Conservation (phyloP, 2,329 filamentous ascomycete genomes). For the Microcera coccophila region DNA sequence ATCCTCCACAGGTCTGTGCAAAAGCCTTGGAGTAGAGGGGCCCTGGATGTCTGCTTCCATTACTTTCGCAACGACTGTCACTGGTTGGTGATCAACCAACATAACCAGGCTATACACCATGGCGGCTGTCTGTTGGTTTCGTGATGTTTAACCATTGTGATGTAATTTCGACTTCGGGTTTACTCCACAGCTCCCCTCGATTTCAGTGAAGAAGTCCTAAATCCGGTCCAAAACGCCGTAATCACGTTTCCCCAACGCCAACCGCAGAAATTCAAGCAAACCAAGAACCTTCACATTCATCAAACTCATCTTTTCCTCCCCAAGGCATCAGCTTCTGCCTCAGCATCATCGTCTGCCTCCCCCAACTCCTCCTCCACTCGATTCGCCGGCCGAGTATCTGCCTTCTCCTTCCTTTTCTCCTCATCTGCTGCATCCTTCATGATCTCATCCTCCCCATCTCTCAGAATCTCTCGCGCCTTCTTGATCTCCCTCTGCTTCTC, state of each 20-base stretch:
- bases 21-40: too few relatives aligned
- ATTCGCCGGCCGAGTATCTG: conserved; percentile 21
- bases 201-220: too few relatives aligned
- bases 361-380: conserved; percentile 49
- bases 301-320: conserved; percentile 35
- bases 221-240: too few relatives aligned
- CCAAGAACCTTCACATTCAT: not conserved
- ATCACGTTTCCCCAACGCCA: not conserved
- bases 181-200: conserved; percentile 8
- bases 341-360: conserved; percentile 49
- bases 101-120: too few relatives aligned
- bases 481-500: conserved; percentile 86
- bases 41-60: too few relatives aligned
- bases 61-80: too few relatives aligned
- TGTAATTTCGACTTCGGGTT: conserved; percentile 3
- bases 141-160: conserved; percentile 2
- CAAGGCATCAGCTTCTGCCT: conserved; percentile 40
- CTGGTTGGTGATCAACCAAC: too few relatives aligned
- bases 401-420: conserved; percentile 36
- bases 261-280: not conserved
- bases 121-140: not conserved
- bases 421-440: conserved; percentile 50
- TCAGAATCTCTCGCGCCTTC: conserved; percentile 71
- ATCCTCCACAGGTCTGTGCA: too few relatives aligned
- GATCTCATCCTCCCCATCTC: conserved; percentile 61